Evolutionary conservation across 2,329 filamentous ascomycete species (phyloP).

Genomic region (Mariannaea sp.): DNA sequence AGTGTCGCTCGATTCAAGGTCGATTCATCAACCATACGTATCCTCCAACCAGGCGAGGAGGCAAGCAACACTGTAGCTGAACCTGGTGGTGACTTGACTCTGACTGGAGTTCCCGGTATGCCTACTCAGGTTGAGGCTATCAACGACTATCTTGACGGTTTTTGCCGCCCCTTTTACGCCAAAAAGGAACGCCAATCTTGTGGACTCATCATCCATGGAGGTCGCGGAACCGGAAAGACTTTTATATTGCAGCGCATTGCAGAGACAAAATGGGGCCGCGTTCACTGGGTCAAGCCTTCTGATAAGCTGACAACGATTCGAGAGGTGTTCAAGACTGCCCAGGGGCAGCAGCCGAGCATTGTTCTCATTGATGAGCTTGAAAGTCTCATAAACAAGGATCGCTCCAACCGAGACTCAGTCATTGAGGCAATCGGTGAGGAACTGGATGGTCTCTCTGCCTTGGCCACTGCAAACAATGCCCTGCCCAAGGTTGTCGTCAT

Average conservation of each 20-base stretch:
- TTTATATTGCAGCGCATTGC: constrained; percentile 72
- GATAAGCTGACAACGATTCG: constrained; percentile 65
- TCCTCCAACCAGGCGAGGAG: constrained; percentile 41
- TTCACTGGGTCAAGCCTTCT: constrained; percentile 63
- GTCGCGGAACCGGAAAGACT: constrained; percentile 83
- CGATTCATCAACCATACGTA: constrained; percentile 45
- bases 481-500: constrained; percentile 70
- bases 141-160: constrained; percentile 67
- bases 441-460: constrained; percentile 57
- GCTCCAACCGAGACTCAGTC: constrained; percentile 54
- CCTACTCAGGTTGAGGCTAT: constrained; percentile 65
- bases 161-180: constrained; percentile 48
- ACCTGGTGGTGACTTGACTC: constrained; percentile 44
- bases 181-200: constrained; percentile 48
- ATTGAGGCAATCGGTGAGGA: constrained; percentile 58
- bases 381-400: constrained; percentile 66
- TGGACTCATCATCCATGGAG: constrained; percentile 77
- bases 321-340: constrained; percentile 72
- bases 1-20: constrained; percentile 51
- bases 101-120: constrained; percentile 70
- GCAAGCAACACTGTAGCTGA: constrained; percentile 24
- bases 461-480: constrained; percentile 43
- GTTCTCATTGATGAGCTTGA: constrained; percentile 81
- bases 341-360: constrained; percentile 72
- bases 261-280: constrained; percentile 70